Evolutionary conservation across 1,139 yeast species (phyloP).

Genomic region (Magnusiomyces ingens): DNA sequence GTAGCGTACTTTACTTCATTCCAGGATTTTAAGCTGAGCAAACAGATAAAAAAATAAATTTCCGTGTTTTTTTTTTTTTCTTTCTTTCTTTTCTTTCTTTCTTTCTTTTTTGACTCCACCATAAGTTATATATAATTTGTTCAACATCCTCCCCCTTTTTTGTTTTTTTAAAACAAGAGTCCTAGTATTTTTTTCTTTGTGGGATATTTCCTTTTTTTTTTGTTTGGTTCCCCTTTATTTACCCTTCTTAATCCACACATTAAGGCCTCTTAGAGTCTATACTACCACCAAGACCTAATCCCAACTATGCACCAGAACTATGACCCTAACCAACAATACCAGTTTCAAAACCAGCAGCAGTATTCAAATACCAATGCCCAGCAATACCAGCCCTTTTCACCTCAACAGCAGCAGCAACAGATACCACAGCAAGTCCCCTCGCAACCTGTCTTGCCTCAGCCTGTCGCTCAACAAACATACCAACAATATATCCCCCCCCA

Average conservation of each 20-base stretch:
- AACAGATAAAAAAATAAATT: too few species aligned
- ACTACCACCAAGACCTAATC: not conserved
- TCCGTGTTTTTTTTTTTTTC: too few species aligned
- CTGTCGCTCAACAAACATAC: not conserved
- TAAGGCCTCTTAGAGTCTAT: too few species aligned
- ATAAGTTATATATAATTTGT: not conserved
- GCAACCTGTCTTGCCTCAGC: not conserved
- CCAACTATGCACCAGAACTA: not conserved
- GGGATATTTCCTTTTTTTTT: too few species aligned
- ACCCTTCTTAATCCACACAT: too few species aligned
- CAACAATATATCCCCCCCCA: not conserved
- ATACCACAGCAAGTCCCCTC: too few species aligned
- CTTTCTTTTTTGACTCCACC: not conserved
- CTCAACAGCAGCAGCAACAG: slow-evolving; percentile 1
- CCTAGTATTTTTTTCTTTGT: too few species aligned
- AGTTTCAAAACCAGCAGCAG: not conserved
- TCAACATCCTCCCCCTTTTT: too few species aligned
- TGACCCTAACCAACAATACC: not conserved
- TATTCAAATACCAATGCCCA: not conserved
- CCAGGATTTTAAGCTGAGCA: too few species aligned
- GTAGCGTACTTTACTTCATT: too few species aligned
- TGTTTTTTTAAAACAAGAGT: too few species aligned
- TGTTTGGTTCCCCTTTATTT: too few species aligned
- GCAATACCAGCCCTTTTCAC: not conserved
- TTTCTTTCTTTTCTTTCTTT: not conserved